Evolutionary conservation across 371 early-diverging fungal genomes (phyloP).

Genomic region (Lichtheimia hyalospora): DNA sequence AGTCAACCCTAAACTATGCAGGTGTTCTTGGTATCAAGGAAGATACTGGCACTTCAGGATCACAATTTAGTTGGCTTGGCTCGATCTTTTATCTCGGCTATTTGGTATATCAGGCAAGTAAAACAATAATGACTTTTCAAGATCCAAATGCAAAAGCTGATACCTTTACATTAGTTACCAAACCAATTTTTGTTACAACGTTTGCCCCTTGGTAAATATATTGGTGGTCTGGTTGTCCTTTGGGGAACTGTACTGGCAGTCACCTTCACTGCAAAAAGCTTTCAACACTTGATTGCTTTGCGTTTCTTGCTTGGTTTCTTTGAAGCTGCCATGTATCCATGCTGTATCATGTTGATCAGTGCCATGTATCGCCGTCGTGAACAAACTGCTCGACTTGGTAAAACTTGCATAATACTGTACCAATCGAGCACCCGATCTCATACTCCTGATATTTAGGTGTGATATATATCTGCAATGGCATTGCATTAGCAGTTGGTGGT

Average conservation of each 20-base stretch:
- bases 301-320: constrained; percentile 24
- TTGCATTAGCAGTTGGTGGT: constrained; percentile 53
- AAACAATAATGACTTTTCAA: no score
- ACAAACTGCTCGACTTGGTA: constrained; percentile 18
- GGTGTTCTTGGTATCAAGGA: constrained; percentile 14
- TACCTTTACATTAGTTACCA: not conserved
- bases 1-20: constrained; percentile 20
- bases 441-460: constrained; percentile 10
- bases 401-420: not conserved
- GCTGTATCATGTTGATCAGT: constrained; percentile 17
- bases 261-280: constrained; percentile 16
- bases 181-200: constrained; percentile 26
- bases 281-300: constrained; percentile 23
- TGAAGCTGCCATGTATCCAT: constrained; percentile 22
- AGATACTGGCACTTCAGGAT: constrained; percentile 13
- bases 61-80: constrained; percentile 22
- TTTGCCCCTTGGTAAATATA: constrained; percentile 16
- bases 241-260: constrained; percentile 24
- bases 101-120: constrained; percentile 18
- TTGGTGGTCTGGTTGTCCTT: constrained; percentile 16
- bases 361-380: constrained; percentile 19
- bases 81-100: constrained; percentile 32
- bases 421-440: not conserved
- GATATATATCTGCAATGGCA: constrained; percentile 20
- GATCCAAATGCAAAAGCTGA: no score